Percentiles rank a stretch among this genome's conserved stretches.
Conservation (phyloP, 2,329 filamentous ascomycete species). For the Arthrobotrys conoides region DNA sequence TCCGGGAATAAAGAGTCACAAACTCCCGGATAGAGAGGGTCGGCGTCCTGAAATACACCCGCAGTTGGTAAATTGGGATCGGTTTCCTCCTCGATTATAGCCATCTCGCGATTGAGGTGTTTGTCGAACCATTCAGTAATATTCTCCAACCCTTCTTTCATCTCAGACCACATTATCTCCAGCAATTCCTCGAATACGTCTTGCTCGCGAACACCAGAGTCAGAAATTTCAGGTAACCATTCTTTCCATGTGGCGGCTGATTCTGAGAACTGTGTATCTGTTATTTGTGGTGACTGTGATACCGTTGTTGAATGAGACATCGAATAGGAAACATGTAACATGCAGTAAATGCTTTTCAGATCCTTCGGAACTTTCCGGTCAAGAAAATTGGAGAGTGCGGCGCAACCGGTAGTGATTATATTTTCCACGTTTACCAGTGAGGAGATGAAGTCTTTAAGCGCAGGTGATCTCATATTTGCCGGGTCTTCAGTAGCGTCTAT, state of each 20-base stretch:
- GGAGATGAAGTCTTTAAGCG: slow-evolving; percentile 1
- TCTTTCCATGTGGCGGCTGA: slow-evolving; percentile 15
- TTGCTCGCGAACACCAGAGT: slow-evolving; percentile 7
- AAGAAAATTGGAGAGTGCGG: slow-evolving; percentile 7
- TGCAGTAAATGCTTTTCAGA: slow-evolving; percentile 12
- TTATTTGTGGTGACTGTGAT: background rate
- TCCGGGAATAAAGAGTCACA: background rate
- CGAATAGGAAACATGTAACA: slow-evolving; percentile 31
- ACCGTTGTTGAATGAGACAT: slow-evolving; percentile 4
- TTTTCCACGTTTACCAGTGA: background rate
- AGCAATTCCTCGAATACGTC: slow-evolving; percentile 30
- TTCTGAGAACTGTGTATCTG: slow-evolving; percentile 14
- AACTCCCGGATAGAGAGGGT: background rate
- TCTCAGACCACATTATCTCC: slow-evolving; percentile 17
- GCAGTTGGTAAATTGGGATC: background rate
- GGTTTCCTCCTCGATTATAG: background rate
- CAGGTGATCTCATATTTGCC: background rate
- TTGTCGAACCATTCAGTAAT: background rate
- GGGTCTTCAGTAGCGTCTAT: background rate
- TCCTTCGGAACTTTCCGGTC: background rate
- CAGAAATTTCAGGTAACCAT: slow-evolving; percentile 18
- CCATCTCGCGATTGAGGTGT: background rate
- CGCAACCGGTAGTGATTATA: slow-evolving; percentile 2
- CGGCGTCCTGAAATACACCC: background rate
- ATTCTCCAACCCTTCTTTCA: slow-evolving; percentile 4